These are phyloP conservation scores for Microbotryomycetes sp. DNA, from an alignment of 1,284 basidiomycete genomes.

Conservation along the genomic window DNA sequence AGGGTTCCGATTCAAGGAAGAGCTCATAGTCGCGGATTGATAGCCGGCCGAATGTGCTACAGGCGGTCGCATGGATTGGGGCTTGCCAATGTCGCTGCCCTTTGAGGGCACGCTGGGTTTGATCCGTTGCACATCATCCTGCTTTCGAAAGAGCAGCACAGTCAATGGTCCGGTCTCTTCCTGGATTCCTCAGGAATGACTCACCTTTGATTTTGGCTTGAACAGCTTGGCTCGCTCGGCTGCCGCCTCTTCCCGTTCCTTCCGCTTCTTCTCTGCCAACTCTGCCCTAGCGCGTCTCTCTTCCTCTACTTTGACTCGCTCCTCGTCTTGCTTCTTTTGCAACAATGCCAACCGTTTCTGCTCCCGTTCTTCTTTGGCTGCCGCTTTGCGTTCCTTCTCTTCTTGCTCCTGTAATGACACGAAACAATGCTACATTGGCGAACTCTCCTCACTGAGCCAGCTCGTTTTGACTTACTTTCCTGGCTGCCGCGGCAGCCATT, in stretches of 20 bases:
- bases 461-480: slow-evolving; percentile 55
- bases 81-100: slow-evolving; percentile 13
- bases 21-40: slow-evolving; percentile 28
- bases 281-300: slow-evolving; percentile 43
- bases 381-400: slow-evolving; percentile 67
- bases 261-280: slow-evolving; percentile 40
- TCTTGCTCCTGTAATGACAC: slow-evolving; percentile 63
- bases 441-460: not conserved
- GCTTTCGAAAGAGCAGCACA: no score
- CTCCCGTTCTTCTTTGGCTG: slow-evolving; percentile 68
- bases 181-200: no score
- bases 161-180: no score
- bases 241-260: slow-evolving; percentile 39
- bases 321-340: slow-evolving; percentile 70
- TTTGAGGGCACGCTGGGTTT: not conserved
- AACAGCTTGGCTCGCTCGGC: slow-evolving; percentile 4
- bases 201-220: slow-evolving; percentile 33
- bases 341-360: slow-evolving; percentile 59
- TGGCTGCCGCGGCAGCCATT: slow-evolving; percentile 69
- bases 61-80: slow-evolving; percentile 30
- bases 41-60: slow-evolving; percentile 34
- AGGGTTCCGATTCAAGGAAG: not conserved
- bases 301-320: slow-evolving; percentile 42
- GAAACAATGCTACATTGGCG: slow-evolving; percentile 3
- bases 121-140: slow-evolving; percentile 2